These are phyloP conservation scores for Begonia loranthoides DNA, from an alignment of 306 rosid species.

Conservation along the genomic window DNA sequence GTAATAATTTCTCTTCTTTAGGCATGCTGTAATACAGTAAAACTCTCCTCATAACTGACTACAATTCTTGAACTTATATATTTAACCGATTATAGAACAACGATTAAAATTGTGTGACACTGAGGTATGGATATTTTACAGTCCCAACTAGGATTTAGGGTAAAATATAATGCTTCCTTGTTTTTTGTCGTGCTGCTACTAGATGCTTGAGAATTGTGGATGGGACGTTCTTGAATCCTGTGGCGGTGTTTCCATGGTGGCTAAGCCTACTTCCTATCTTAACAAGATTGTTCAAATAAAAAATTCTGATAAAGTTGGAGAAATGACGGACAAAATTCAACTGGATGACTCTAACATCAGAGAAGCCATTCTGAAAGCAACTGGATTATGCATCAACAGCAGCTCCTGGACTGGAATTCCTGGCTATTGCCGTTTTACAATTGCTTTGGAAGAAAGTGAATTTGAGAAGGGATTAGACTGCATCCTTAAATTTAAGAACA, in stretches of 20 bases:
- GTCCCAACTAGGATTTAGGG: too few species aligned
- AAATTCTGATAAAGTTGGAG: slow-evolving; percentile 15
- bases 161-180: too few species aligned
- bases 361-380: slow-evolving; percentile 48
- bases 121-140: too few species aligned
- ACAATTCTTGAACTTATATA: too few species aligned
- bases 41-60: too few species aligned
- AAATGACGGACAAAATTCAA: slow-evolving; percentile 22
- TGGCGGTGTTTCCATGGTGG: slow-evolving; percentile 80
- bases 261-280: slow-evolving; percentile 68
- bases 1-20: too few species aligned
- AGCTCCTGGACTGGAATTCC: slow-evolving; percentile 94
- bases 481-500: slow-evolving; percentile 39
- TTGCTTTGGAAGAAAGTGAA: slow-evolving; percentile 69
- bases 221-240: slow-evolving; percentile 79
- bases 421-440: slow-evolving; percentile 79
- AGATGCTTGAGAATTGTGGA: slow-evolving; percentile 66
- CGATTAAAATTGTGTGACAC: too few species aligned
- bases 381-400: slow-evolving; percentile 87
- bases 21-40: too few species aligned
- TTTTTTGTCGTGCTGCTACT: slow-evolving; percentile 5
- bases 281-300: slow-evolving; percentile 42
- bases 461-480: slow-evolving; percentile 72
- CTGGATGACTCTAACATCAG: slow-evolving; percentile 64
- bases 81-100: too few species aligned